phyloP scores from a whole-genome alignment of 257 asterid species.

The Solanum sejunctum region DNA sequence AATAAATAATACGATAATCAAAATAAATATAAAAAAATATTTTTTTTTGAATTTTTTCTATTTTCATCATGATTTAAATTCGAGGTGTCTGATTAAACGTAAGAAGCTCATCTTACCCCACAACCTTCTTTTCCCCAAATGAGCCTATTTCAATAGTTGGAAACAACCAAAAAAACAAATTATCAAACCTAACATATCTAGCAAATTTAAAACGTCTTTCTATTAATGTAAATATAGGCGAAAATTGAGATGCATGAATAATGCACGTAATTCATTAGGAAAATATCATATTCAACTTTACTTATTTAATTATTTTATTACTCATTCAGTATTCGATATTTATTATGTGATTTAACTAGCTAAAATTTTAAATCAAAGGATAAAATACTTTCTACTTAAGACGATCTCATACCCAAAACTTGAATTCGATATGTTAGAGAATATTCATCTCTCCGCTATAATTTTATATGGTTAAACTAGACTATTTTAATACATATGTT shows the following conservation, averaged over 20 bases:
- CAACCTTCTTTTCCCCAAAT: background rate
- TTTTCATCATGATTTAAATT: background rate
- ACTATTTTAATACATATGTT: background rate
- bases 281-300: background rate
- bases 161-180: background rate
- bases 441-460: background rate
- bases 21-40: too few species aligned
- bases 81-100: background rate
- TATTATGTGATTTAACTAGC: accelerated
- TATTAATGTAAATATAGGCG: background rate
- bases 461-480: background rate
- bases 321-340: background rate
- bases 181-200: background rate
- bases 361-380: background rate
- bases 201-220: background rate
- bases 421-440: background rate
- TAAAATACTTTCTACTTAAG: background rate
- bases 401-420: background rate
- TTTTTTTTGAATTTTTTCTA: too few species aligned
- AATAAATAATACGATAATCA: too few species aligned
- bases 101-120: background rate
- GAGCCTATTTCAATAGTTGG: background rate
- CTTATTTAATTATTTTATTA: background rate
- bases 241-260: background rate
- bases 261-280: background rate